Evolutionary conservation across 2,329 filamentous ascomycete genomes (phyloP).

Genomic region (Samsoniella hepiali): DNA sequence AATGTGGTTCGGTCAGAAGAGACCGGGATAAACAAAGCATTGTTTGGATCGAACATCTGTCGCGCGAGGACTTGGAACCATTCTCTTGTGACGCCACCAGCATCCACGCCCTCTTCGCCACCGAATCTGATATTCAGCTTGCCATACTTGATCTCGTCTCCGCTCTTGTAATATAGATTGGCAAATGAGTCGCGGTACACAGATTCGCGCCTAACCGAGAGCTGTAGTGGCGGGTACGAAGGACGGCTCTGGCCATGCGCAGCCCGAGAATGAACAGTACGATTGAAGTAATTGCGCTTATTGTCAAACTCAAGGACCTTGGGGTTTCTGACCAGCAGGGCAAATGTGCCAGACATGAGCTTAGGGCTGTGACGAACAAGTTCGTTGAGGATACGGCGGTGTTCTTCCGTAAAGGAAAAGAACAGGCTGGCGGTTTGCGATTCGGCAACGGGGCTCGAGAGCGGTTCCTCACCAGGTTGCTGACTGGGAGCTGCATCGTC

Average conservation of each 20-base stretch:
- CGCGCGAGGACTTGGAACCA: slow-evolving; percentile 98
- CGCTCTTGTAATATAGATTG: slow-evolving; percentile 93
- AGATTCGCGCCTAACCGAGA: slow-evolving; percentile 86
- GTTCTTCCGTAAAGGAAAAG: slow-evolving; percentile 96
- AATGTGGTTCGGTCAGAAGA: slow-evolving; percentile 97
- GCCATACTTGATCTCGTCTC: slow-evolving; percentile 97
- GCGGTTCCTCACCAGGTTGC: slow-evolving; percentile 62
- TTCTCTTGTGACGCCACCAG: slow-evolving; percentile 93
- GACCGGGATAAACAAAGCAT: slow-evolving; percentile 92
- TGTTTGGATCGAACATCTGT: slow-evolving; percentile 99
- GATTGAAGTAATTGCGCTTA: slow-evolving; percentile 98
- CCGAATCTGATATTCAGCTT: slow-evolving; percentile 98
- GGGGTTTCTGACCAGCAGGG: slow-evolving; percentile 92
- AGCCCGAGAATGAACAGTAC: slow-evolving; percentile 73
- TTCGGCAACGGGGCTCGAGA: slow-evolving; percentile 73
- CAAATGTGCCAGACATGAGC: slow-evolving; percentile 97
- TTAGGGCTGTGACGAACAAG: slow-evolving; percentile 95
- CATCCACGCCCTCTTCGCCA: slow-evolving; percentile 95
- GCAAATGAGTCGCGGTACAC: slow-evolving; percentile 99
- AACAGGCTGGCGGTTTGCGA: slow-evolving; percentile 84
- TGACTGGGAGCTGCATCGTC: slow-evolving; percentile 56
- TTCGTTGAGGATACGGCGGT: slow-evolving; percentile 96
- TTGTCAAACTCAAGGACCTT: slow-evolving; percentile 99
- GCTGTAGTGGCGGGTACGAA: slow-evolving; percentile 69
- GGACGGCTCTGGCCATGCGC: slow-evolving; percentile 68